Conservation (phyloP, 352 stramenopile species). For the Thraustochytrium striatum region DNA sequence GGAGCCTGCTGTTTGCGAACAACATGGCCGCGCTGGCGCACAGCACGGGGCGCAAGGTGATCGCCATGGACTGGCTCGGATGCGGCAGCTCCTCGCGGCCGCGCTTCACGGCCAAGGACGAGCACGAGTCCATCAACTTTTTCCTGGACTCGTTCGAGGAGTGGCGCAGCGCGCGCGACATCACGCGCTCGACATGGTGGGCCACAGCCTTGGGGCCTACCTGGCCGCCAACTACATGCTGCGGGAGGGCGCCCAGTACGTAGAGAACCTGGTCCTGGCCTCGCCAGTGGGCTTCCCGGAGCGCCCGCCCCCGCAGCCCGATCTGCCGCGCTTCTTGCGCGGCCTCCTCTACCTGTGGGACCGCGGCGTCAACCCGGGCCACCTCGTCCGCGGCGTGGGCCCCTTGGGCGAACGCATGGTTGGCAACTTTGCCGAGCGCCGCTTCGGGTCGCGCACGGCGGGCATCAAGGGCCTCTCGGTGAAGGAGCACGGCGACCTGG, state of each 20-base stretch:
- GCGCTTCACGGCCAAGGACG: background rate
- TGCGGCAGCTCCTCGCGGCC: slow-evolving; percentile 17
- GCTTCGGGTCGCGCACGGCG: slow-evolving; percentile 15
- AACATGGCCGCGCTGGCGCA: slow-evolving; percentile 20
- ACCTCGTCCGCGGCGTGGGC: slow-evolving; percentile 14
- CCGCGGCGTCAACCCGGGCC: background rate
- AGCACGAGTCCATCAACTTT: slow-evolving; percentile 36
- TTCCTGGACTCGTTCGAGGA: slow-evolving; percentile 30
- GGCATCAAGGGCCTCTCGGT: slow-evolving; percentile 17
- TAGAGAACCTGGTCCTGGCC: slow-evolving; percentile 24
- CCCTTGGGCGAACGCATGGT: background rate
- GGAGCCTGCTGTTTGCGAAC: slow-evolving; percentile 35
- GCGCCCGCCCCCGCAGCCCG: background rate
- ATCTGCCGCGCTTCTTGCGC: background rate
- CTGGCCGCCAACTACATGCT: slow-evolving; percentile 28
- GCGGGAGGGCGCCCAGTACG: background rate
- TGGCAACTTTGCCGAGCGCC: background rate
- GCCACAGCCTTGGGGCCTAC: slow-evolving; percentile 41
- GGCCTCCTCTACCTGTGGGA: slow-evolving; percentile 28
- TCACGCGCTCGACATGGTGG: slow-evolving; percentile 31
- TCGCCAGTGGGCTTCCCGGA: slow-evolving; percentile 19
- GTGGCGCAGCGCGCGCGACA: background rate
- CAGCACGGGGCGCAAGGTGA: slow-evolving; percentile 1
- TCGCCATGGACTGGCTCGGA: slow-evolving; percentile 44
- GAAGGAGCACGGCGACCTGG: background rate